Evolutionary conservation across 331 rosid genomes (phyloP), one percentile per base, ranked within the genome.

Genomic region (Pyracantha coccinea): DNA sequence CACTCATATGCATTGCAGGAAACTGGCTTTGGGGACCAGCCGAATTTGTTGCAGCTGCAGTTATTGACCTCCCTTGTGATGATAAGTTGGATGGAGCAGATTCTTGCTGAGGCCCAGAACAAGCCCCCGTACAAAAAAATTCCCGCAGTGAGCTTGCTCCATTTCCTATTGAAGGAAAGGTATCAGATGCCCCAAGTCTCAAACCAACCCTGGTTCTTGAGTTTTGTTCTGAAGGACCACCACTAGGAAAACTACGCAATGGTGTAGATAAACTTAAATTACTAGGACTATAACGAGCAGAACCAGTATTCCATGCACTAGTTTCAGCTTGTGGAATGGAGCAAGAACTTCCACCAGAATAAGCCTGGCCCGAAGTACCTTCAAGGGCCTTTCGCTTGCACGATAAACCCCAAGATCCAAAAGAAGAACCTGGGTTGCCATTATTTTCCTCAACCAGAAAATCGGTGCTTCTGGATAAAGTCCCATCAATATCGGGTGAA

Each of bases 311-410:
- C 96, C 85, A 82, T 24, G 61, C 76, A 68, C 70, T 73, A 77
- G 79, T 82, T 78, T 82, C 93, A 73, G 85, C 65, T 78, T 83
- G 88, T 16, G 73, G 67, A 69, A 78, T 69, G 41, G 89, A 80
- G 86, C 86, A 85, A 41, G 91, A 92, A 80, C 90, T 88, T 80
- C 83, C 91, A 65, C 87, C 87, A 7, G 86, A 62, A 72, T 83
- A 82, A 50, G 84, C 77, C 71, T 85, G 90, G 69, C 82, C 77
- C 71, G 97, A 85, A 80, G 86, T 88, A 67, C 86, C 97, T 82
- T 92, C 96, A 79, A 89, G 77, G 66, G 92, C 73, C 84, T 88
- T 92, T 74, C 97, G 81, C 86, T 92, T 92, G 87, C 97, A 88
- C 28, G 92, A 88, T 82, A 89, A 85, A 50, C 92, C 91, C 91